phyloP scores from a whole-genome alignment of 1,139 yeast species.

The Scheffersomyces insectosa region DNA sequence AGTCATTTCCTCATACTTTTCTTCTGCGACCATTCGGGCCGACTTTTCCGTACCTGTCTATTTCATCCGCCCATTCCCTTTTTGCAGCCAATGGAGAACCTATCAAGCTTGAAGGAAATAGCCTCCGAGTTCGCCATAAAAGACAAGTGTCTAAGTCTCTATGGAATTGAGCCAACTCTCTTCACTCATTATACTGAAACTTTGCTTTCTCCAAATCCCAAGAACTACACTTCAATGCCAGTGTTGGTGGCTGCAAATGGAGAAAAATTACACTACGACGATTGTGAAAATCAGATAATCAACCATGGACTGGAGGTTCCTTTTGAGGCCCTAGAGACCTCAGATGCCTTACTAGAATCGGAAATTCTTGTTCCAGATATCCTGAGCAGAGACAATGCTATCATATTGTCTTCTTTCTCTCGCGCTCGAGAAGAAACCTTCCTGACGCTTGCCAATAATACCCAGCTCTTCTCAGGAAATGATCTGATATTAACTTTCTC shows the following conservation, averaged over 20 bases:
- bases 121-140: conserved; percentile 20
- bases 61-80: not conserved
- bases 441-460: no score
- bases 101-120: conserved; percentile 22
- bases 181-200: conserved; percentile 9
- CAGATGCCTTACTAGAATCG: no score
- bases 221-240: conserved; percentile 8
- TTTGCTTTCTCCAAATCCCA: conserved; percentile 12
- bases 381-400: no score
- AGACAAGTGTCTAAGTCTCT: conserved; percentile 17
- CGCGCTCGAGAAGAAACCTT: no score
- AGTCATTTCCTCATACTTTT: no score
- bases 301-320: conserved; percentile 1
- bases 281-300: not conserved
- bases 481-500: no score
- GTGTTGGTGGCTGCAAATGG: conserved; percentile 8
- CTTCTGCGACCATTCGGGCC: no score
- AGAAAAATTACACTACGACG: not conserved
- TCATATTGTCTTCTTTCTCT: no score
- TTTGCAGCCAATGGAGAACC: conserved; percentile 19
- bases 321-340: no score
- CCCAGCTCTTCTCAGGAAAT: no score
- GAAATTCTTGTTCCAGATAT: no score
- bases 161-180: conserved; percentile 13
- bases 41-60: no score